Conservation (phyloP, 345 rosid species). For the Laguncularia racemosa region DNA sequence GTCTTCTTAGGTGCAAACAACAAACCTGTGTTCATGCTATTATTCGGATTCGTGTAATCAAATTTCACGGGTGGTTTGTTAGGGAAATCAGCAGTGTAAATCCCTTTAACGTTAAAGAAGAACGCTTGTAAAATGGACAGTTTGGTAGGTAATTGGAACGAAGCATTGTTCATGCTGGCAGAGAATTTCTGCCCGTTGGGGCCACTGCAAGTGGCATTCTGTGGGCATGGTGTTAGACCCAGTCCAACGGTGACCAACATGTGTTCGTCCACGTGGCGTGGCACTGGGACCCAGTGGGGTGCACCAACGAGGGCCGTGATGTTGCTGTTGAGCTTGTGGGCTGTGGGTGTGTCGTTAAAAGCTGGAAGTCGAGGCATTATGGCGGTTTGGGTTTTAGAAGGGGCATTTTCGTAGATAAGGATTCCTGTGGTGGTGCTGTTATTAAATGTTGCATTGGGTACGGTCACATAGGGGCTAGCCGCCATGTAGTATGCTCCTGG, state of each 20-base stretch:
- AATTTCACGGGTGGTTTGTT: slow-evolving; percentile 49
- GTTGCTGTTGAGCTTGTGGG: slow-evolving; percentile 49
- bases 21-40: slow-evolving; percentile 20
- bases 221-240: slow-evolving; percentile 32
- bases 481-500: slow-evolving; percentile 77
- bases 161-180: slow-evolving; percentile 75
- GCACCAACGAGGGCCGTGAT: slow-evolving; percentile 31
- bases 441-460: slow-evolving; percentile 24
- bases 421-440: slow-evolving; percentile 73
- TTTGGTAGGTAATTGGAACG: slow-evolving; percentile 42
- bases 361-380: slow-evolving; percentile 67
- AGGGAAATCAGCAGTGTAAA: slow-evolving; percentile 73
- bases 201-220: slow-evolving; percentile 42
- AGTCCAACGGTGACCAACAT: slow-evolving; percentile 70
- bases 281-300: slow-evolving; percentile 65
- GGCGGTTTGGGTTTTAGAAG: slow-evolving; percentile 3
- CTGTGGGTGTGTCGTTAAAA: slow-evolving; percentile 63
- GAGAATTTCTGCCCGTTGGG: slow-evolving; percentile 29
- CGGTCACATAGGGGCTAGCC: slow-evolving; percentile 57
- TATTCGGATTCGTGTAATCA: slow-evolving; percentile 48
- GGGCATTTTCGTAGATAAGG: slow-evolving; percentile 33
- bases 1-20: slow-evolving; percentile 52
- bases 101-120: slow-evolving; percentile 37
- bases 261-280: slow-evolving; percentile 45
- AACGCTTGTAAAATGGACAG: slow-evolving; percentile 64